phyloP scores from a whole-genome alignment of 73 alveolate genomes.

The Uronychia setigera region DNA sequence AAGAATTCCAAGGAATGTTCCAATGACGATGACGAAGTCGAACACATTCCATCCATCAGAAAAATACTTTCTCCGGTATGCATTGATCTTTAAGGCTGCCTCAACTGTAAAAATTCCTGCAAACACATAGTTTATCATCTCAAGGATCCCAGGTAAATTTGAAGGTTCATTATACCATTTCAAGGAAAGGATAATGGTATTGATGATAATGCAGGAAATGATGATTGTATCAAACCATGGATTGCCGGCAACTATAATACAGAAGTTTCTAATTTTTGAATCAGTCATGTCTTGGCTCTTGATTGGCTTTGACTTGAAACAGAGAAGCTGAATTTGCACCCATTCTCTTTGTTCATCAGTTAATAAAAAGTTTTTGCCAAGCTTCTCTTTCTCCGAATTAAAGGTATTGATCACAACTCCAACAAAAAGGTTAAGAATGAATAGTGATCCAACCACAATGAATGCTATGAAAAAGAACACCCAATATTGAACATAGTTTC shows the following conservation, averaged over 20 bases:
- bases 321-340: slow-evolving; percentile 14
- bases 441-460: slow-evolving; percentile 51
- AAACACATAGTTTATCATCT: slow-evolving; percentile 71
- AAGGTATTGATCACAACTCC: slow-evolving; percentile 59
- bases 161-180: slow-evolving; percentile 23
- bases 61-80: slow-evolving; percentile 83
- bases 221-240: slow-evolving; percentile 27
- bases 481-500: slow-evolving; percentile 28
- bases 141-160: slow-evolving; percentile 40
- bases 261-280: neutral
- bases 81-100: slow-evolving; percentile 79
- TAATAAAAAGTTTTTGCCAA: slow-evolving; percentile 37
- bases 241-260: slow-evolving; percentile 2
- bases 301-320: slow-evolving; percentile 20
- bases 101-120: slow-evolving; percentile 86
- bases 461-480: slow-evolving; percentile 48
- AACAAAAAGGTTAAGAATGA: slow-evolving; percentile 58
- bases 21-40: slow-evolving; percentile 88
- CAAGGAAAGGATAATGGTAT: slow-evolving; percentile 31
- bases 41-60: slow-evolving; percentile 87
- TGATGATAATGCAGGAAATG: slow-evolving; percentile 22
- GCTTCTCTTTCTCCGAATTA: slow-evolving; percentile 70
- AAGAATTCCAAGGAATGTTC: slow-evolving; percentile 62
- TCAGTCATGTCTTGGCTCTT: neutral
- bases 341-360: slow-evolving; percentile 21